These are phyloP conservation scores for Zelonia costaricensis DNA, from an alignment of 208 protist genomes.

Conservation along the genomic window DNA sequence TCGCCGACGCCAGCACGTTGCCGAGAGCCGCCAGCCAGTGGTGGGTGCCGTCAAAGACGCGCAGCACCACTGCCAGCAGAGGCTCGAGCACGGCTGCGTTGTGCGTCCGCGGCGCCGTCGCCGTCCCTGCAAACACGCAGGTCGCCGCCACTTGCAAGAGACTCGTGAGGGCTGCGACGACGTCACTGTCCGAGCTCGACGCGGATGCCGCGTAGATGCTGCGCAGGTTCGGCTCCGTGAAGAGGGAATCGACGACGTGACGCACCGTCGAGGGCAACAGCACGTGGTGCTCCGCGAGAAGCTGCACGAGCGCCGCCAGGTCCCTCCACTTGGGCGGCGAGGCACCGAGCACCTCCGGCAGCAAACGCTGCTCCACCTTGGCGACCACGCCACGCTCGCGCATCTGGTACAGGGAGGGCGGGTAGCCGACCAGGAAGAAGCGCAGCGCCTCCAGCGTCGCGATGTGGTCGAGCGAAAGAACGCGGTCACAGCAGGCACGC, in stretches of 20 bases:
- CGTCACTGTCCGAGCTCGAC: conserved; percentile 1
- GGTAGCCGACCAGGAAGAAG: conserved; percentile 54
- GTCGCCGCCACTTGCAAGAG: not conserved
- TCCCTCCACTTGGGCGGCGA: conserved; percentile 16
- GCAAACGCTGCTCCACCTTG: conserved; percentile 41
- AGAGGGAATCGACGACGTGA: conserved; percentile 27
- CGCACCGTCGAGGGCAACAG: conserved; percentile 26
- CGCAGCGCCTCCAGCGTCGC: conserved; percentile 47
- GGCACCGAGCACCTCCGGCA: conserved; percentile 31
- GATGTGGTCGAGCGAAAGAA: conserved; percentile 66
- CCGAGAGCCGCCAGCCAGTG: conserved; percentile 21
- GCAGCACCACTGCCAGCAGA: conserved; percentile 13
- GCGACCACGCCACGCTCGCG: conserved; percentile 39
- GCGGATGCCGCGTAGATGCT: conserved; percentile 2
- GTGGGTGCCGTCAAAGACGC: conserved; percentile 8
- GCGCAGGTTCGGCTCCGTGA: conserved; percentile 9
- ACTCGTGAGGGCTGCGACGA: not conserved
- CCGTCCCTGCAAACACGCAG: conserved; percentile 1
- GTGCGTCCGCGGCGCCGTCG: not conserved
- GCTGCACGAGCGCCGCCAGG: conserved; percentile 30
- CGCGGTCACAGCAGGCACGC: conserved; percentile 45
- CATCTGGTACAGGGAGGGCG: conserved; percentile 46
- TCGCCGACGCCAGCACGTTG: not conserved
- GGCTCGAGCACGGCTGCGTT: not conserved
- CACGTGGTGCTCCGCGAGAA: conserved; percentile 49